Percentiles rank a stretch among this genome's conserved stretches.
Evolutionary conservation across 768 basidiomycete species (phyloP).

Genomic region (Termitomyces sp.): DNA sequence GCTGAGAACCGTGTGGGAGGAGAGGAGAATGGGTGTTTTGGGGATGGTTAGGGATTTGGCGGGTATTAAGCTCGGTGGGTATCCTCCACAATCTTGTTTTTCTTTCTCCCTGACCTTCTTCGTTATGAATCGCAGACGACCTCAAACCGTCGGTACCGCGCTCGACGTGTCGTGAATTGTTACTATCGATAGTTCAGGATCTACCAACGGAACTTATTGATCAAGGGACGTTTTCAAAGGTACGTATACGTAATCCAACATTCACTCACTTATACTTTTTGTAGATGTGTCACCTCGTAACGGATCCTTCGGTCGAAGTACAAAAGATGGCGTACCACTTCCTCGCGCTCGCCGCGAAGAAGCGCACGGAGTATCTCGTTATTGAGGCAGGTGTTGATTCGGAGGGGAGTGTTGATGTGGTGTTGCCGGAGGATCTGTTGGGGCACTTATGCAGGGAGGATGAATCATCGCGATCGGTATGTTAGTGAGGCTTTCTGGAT

Average conservation of each 20-base stretch:
- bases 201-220: constrained; percentile 61
- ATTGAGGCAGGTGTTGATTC: constrained; percentile 83
- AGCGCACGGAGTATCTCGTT: constrained; percentile 78
- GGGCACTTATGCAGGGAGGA: constrained; percentile 50
- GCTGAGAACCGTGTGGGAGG: constrained; percentile 67
- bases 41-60: constrained; percentile 61
- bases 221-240: constrained; percentile 61
- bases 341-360: constrained; percentile 63
- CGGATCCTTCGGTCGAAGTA: constrained; percentile 57
- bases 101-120: not conserved
- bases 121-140: constrained; percentile 22
- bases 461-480: constrained; percentile 36
- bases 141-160: constrained; percentile 49
- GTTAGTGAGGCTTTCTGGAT: no score
- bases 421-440: constrained; percentile 68
- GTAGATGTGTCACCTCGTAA: constrained; percentile 80
- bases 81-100: not conserved
- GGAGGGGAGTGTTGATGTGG: constrained; percentile 47
- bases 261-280: not conserved
- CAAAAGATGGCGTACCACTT: constrained; percentile 79
- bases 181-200: constrained; percentile 65
- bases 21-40: constrained; percentile 48
- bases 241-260: constrained; percentile 23
- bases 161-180: constrained; percentile 62
- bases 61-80: constrained; percentile 45